phyloP scores from a whole-genome alignment of 129 eudicot species.

The Chrysanthemum seticuspe region DNA sequence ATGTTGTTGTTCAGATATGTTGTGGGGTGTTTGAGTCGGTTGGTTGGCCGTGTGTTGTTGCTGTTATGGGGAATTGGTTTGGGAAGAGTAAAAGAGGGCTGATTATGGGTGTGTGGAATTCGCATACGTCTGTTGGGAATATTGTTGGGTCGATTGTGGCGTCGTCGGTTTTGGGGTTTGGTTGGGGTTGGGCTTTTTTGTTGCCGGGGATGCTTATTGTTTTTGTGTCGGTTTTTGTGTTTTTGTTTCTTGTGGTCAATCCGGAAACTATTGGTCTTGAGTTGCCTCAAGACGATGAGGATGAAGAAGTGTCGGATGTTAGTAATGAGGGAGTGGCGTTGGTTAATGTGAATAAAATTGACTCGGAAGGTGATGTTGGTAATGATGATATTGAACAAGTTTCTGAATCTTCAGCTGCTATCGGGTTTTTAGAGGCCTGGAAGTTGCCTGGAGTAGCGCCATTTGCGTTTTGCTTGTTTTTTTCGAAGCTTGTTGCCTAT shows the following conservation, averaged over 20 bases:
- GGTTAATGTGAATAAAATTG: slow-evolving; percentile 46
- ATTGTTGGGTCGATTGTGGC: slow-evolving; percentile 83
- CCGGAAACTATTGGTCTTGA: slow-evolving; percentile 75
- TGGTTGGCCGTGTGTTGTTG: slow-evolving; percentile 99
- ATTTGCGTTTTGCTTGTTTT: slow-evolving; percentile 81
- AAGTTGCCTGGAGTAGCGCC: slow-evolving; percentile 79
- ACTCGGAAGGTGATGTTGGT: slow-evolving; percentile 31
- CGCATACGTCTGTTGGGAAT: slow-evolving; percentile 88
- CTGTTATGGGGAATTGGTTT: slow-evolving; percentile 93
- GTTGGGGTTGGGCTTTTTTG: slow-evolving; percentile 98
- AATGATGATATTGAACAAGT: slow-evolving; percentile 25
- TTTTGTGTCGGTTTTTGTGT: slow-evolving; percentile 44
- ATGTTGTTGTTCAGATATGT: slow-evolving; percentile 49
- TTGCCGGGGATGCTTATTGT: slow-evolving; percentile 67
- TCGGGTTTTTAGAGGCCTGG: slow-evolving; percentile 93
- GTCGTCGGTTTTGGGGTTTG: slow-evolving; percentile 64
- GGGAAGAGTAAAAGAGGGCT: slow-evolving; percentile 78
- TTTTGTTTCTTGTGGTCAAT: slow-evolving; percentile 71
- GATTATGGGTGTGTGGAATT: slow-evolving; percentile 95
- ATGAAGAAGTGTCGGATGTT: slow-evolving; percentile 35
- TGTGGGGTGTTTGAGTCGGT: slow-evolving; percentile 89
- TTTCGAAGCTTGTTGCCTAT: slow-evolving; percentile 97
- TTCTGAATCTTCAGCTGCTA: slow-evolving; percentile 42
- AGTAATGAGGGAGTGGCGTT: slow-evolving; percentile 54
- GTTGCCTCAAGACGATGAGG: slow-evolving; percentile 43